Evolutionary conservation across 164 flowering plant genomes (phyloP), one percentile per base, ranked within the genome.

Genomic region (Vitis vinifera): DNA sequence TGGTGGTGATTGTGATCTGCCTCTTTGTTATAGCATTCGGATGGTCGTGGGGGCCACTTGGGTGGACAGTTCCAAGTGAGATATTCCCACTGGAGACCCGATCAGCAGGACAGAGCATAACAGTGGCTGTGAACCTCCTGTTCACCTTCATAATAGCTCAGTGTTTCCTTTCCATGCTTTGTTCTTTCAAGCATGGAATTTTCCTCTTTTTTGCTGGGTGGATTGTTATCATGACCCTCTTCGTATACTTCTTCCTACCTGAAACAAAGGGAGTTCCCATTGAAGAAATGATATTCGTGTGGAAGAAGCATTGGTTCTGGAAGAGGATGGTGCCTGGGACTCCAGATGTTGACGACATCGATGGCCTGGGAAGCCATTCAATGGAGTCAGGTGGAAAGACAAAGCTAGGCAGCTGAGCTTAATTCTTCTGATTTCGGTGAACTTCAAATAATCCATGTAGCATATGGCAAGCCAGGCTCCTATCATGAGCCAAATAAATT

Each of bases 1-100:
- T 89, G 37, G 94, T 94, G 56, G 98, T 94, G 71, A 62, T 73
- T 0, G 70, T 89, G 61, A 74, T 94, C 53, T 94, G 97, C 83
- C 80, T 89, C 44, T 94, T 94, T 56, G 98, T 94, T 7, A 71
- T 83, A 8, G 98, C 82, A 0, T 81, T 81, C 16, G 83, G 83
- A 67, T 81, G 81, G 82, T 85, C 88, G 11, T 85, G 88, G 88
- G 88, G 88, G 7, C 84, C 85, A 1, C 79, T 85, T 1, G 89
- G 89, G 1, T 85, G 89, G 89, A 78, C 86, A 1, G 79, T 85
- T 6, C 84, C 89, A 10, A 85, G 89, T 63, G 89, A 85, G 59
- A 80, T 85, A 19, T 85, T 83, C 55, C 84, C 89, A 10, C 44
- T 85, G 49, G 86, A 85, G 52, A 83, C 78, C 1, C 73, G 89